Evolutionary conservation across 2,329 filamentous ascomycete genomes (phyloP).

Genomic region (Boeremia exigua): DNA sequence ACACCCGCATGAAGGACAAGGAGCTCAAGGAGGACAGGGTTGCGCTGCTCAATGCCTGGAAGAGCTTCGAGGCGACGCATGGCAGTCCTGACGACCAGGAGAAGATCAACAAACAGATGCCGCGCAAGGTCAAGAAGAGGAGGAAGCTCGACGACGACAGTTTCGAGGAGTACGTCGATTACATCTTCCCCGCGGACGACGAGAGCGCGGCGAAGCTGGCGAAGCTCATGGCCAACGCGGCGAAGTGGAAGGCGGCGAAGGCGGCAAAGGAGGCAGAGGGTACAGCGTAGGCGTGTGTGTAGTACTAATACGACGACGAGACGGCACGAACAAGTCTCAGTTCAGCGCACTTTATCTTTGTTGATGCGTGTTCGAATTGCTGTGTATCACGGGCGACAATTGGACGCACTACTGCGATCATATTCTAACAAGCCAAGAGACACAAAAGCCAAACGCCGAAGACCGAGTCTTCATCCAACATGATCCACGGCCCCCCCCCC

Average conservation of each 20-base stretch:
- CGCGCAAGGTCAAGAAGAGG: conserved; percentile 87
- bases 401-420: too few relatives aligned
- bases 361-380: too few relatives aligned
- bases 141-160: conserved; percentile 89
- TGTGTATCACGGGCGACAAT: too few relatives aligned
- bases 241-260: conserved; percentile 78
- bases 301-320: background rate
- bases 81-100: conserved; percentile 77
- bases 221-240: conserved; percentile 82
- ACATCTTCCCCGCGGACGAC: conserved; percentile 95
- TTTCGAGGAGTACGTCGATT: conserved; percentile 97
- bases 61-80: conserved; percentile 87
- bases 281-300: background rate
- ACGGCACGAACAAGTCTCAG: background rate
- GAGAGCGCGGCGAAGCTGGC: conserved; percentile 82
- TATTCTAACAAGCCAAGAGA: too few relatives aligned
- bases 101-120: conserved; percentile 91
- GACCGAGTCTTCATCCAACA: too few relatives aligned
- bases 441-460: too few relatives aligned
- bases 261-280: conserved; percentile 23
- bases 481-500: too few relatives aligned
- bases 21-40: conserved; percentile 94
- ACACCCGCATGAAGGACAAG: conserved; percentile 85
- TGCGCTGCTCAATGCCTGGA: conserved; percentile 87
- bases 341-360: too few relatives aligned